Percentiles rank a stretch among this genome's conserved stretches.
Evolutionary conservation across 2,329 filamentous ascomycete genomes (phyloP).

Genomic region (Colletotrichum incanum): DNA sequence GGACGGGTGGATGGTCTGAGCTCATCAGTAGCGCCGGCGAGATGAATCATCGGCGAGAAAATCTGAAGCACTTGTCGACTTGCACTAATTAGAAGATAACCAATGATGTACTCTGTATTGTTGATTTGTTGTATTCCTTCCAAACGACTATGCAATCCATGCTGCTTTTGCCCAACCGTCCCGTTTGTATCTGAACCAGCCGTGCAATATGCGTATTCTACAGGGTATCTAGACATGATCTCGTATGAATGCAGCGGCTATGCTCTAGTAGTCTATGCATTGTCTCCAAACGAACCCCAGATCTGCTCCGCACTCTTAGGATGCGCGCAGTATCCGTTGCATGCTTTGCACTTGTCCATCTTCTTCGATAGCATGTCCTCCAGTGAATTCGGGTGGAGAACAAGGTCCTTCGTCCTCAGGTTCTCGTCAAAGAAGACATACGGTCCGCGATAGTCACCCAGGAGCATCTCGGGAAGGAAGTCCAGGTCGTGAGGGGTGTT

Average conservation of each 20-base stretch:
- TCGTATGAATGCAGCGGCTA: slow-evolving; percentile 11
- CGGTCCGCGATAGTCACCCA: slow-evolving; percentile 40
- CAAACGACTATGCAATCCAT: background rate
- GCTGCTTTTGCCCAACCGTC: slow-evolving; percentile 1
- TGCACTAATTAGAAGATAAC: background rate
- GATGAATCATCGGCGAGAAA: slow-evolving; percentile 32
- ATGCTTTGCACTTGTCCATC: slow-evolving; percentile 40
- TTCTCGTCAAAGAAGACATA: slow-evolving; percentile 42
- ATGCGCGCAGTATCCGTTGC: slow-evolving; percentile 38
- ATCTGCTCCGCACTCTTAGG: slow-evolving; percentile 32
- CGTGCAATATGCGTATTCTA: slow-evolving; percentile 19
- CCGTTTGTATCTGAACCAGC: background rate
- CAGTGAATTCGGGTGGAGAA: slow-evolving; percentile 36
- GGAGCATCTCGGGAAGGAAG: slow-evolving; percentile 34
- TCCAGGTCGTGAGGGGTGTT: slow-evolving; percentile 29
- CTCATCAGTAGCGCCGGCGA: slow-evolving; percentile 2
- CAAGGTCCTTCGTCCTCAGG: slow-evolving; percentile 47
- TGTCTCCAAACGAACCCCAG: slow-evolving; percentile 15
- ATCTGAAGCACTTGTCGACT: background rate
- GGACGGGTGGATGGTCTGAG: background rate
- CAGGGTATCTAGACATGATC: slow-evolving; percentile 38
- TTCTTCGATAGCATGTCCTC: slow-evolving; percentile 41
- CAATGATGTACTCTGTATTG: too few relatives aligned
- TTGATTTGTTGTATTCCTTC: background rate
- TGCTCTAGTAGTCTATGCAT: slow-evolving; percentile 14